Base-by-base conservation (phyloP, 495 filamentous ascomycete species). In the Cudoniella acicularis region DNA sequence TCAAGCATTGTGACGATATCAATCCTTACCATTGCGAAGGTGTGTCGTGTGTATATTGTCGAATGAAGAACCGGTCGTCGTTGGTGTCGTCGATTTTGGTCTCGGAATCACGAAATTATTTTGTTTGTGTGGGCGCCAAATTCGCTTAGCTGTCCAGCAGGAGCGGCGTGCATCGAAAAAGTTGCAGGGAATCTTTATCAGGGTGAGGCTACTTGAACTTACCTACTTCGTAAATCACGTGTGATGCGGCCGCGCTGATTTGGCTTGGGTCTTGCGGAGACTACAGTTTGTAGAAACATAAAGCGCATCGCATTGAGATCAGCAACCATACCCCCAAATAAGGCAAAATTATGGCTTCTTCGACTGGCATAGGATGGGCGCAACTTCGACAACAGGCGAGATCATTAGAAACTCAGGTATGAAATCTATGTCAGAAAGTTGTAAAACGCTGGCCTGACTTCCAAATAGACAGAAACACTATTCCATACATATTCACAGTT, bases 401-500 rank as follows among this genome's bases (percentile, higher is more conserved):
- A 64, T 83, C 87, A 20, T 78, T 98, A 59, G 95, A 98, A 72
- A 90, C 89, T 58, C 95, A 98, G 80, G 94, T 96, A 81, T 63
- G 61, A n/a, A 13, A n/a, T 27, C 16, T 56, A 16, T 23, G 3
- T n/a, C 13, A 6, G 11, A 2, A 18, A 13, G 16, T 41, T 43
- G 8, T n/a, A n/a, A 42, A 8, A 25, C 30, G 23, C 67, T 72
- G 66, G 67, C 58, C 41, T 23, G 21, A 41, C 49, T 25, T 25
- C 20, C 9, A 25, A 24, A 47, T 63, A 98, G 94, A 97, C 95
- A 41, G 92, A 97, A 71, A 83, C 81, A 57, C 85, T 94, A 52
- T 96, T 98, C 71, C 91, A 96, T 71, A 96, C 87, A 47, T 98
- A 96, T 73, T 92, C 95, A 9, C 91, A 97, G 75, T 96, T 88